Percentiles rank a stretch among this genome's conserved stretches.
phyloP scores from a whole-genome alignment of 805 yeast genomes.

The Nakazawaea ambrosiae region DNA sequence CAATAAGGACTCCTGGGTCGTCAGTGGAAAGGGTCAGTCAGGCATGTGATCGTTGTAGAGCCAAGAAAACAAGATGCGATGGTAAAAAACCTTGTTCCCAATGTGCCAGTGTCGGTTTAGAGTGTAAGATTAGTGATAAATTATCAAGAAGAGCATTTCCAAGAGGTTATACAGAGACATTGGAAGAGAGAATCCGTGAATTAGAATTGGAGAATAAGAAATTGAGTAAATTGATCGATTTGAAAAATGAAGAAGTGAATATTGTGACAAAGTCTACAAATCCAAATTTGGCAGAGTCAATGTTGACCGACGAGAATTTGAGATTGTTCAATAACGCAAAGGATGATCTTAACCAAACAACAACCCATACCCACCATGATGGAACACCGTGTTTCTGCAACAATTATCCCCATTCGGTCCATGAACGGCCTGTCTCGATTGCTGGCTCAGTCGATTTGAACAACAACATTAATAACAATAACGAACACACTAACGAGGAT shows the following conservation, averaged over 20 bases:
- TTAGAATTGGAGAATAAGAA: constrained; percentile 75
- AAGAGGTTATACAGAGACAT: constrained; percentile 83
- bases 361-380: constrained; percentile 27
- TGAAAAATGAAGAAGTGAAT: constrained; percentile 58
- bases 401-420: constrained; percentile 44
- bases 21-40: constrained; percentile 71
- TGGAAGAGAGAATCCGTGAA: constrained; percentile 84
- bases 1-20: constrained; percentile 64
- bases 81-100: constrained; percentile 75
- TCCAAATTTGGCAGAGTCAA: not conserved
- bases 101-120: constrained; percentile 79
- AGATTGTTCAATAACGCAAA: constrained; percentile 18
- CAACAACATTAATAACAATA: no score
- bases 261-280: constrained; percentile 4
- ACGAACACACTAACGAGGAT: no score
- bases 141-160: constrained; percentile 85
- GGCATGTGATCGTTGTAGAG: constrained; percentile 86
- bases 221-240: constrained; percentile 53
- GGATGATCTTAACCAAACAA: constrained; percentile 11
- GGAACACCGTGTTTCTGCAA: constrained; percentile 52
- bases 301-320: constrained; percentile 22
- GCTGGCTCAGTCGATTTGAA: constrained; percentile 53
- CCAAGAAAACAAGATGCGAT: constrained; percentile 74
- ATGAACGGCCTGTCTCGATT: constrained; percentile 58
- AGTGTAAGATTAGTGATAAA: constrained; percentile 83